phyloP scores from a whole-genome alignment of 306 rosid genomes.

The Trifolium dubium region DNA sequence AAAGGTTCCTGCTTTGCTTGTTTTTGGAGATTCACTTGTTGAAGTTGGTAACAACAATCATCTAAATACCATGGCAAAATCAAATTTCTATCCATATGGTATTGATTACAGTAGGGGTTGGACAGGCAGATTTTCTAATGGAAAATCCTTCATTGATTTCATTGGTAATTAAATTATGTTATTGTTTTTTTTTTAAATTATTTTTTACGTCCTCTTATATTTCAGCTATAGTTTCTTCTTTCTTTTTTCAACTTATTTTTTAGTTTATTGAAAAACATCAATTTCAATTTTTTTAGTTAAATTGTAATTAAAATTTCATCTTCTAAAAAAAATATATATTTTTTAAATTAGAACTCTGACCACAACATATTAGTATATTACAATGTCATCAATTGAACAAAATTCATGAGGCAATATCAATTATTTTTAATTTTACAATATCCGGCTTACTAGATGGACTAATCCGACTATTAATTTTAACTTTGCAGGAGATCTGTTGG shows the following conservation, averaged over 20 bases:
- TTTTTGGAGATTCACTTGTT: constrained; percentile 87
- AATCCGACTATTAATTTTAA: not conserved
- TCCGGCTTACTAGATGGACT: too few species aligned
- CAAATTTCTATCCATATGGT: constrained; percentile 81
- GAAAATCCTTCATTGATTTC: constrained; percentile 65
- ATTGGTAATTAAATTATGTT: constrained; percentile 51
- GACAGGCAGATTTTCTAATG: constrained; percentile 89
- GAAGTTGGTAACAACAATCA: constrained; percentile 88
- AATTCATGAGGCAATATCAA: too few species aligned
- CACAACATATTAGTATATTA: too few species aligned
- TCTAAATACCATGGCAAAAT: constrained; percentile 56
- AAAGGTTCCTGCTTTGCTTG: constrained; percentile 72
- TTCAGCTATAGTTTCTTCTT: too few species aligned
- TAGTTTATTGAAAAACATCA: not conserved
- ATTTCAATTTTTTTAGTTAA: not conserved
- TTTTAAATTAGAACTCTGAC: too few species aligned
- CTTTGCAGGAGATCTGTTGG: constrained; percentile 60
- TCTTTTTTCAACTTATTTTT: not conserved
- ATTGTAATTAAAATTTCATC: too few species aligned
- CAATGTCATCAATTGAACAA: too few species aligned
- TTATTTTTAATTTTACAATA: too few species aligned
- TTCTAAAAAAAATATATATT: too few species aligned
- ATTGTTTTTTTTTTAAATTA: not conserved
- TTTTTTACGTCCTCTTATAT: not conserved
- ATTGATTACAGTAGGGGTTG: constrained; percentile 60